phyloP scores from a whole-genome alignment of 306 rosid species.

The Arachis hypogaea region DNA sequence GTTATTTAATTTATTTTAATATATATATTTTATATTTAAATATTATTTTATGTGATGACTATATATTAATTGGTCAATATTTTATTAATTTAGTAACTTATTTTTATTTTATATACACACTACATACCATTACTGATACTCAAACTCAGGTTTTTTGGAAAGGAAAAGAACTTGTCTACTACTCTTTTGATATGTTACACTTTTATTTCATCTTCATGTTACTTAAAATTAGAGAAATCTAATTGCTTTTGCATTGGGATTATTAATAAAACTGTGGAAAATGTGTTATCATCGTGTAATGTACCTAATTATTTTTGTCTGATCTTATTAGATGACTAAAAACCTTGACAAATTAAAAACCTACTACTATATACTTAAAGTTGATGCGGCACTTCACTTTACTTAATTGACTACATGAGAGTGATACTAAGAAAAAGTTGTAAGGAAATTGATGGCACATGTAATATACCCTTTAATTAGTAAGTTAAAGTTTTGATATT shows the following conservation, averaged over 20 bases:
- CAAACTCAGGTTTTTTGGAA: too few relatives aligned
- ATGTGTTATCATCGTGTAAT: neutral
- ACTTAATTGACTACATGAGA: conserved; percentile 27
- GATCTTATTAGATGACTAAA: conserved; percentile 17
- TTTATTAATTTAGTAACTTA: too few relatives aligned
- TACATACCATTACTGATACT: too few relatives aligned
- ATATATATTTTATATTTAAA: too few relatives aligned
- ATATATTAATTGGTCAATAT: too few relatives aligned
- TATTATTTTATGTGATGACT: too few relatives aligned
- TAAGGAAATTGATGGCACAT: conserved; percentile 25
- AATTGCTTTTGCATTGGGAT: conserved; percentile 14
- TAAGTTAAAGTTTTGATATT: conserved; percentile 42
- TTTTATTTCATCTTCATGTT: too few relatives aligned
- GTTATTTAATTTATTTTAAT: too few relatives aligned
- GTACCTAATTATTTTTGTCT: conserved; percentile 27
- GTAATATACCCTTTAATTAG: conserved; percentile 30
- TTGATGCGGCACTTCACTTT: neutral
- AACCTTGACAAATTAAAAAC: conserved; percentile 13
- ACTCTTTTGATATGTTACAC: too few relatives aligned
- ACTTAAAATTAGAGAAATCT: too few relatives aligned
- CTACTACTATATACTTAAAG: neutral
- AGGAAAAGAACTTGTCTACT: too few relatives aligned
- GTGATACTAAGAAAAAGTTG: conserved; percentile 10
- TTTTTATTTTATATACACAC: too few relatives aligned
- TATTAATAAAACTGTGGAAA: conserved; percentile 26